Evolutionary conservation across 2,329 filamentous ascomycete species (phyloP).

Genomic region (Juglanconis juglandina): DNA sequence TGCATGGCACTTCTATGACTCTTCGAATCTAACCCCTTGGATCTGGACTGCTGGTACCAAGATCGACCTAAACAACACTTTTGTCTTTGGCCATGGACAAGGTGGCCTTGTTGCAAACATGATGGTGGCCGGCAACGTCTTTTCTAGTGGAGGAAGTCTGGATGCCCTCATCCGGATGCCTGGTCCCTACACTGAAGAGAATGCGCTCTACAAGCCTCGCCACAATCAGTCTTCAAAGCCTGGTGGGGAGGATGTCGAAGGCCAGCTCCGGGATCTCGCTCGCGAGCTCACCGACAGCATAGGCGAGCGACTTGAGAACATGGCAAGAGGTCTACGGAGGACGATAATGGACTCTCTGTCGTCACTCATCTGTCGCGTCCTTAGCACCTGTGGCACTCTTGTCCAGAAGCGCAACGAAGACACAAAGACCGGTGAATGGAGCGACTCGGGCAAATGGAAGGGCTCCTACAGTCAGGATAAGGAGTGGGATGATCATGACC

Average conservation of each 20-base stretch:
- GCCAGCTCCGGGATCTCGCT: background rate
- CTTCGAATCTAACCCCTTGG: background rate
- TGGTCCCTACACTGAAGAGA: background rate
- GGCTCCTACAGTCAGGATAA: background rate
- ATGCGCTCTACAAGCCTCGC: background rate
- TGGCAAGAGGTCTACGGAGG: background rate
- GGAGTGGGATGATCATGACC: background rate
- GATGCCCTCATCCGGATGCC: background rate
- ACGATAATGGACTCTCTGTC: background rate
- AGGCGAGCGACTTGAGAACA: background rate
- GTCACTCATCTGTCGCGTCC: background rate
- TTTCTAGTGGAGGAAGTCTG: background rate
- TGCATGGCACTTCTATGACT: background rate
- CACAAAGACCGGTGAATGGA: too few species aligned
- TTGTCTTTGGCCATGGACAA: slow-evolving; percentile 12
- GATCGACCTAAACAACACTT: background rate
- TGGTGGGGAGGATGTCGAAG: background rate
- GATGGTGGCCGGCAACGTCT: background rate
- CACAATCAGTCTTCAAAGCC: background rate
- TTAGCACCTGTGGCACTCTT: background rate
- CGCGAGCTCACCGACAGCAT: background rate
- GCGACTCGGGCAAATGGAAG: too few species aligned
- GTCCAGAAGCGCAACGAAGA: background rate
- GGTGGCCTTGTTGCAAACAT: slow-evolving; percentile 3
- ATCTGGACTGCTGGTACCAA: background rate